Evolutionary conservation across 495 filamentous ascomycete genomes (phyloP).

Genomic region (Aspergillus steynii): DNA sequence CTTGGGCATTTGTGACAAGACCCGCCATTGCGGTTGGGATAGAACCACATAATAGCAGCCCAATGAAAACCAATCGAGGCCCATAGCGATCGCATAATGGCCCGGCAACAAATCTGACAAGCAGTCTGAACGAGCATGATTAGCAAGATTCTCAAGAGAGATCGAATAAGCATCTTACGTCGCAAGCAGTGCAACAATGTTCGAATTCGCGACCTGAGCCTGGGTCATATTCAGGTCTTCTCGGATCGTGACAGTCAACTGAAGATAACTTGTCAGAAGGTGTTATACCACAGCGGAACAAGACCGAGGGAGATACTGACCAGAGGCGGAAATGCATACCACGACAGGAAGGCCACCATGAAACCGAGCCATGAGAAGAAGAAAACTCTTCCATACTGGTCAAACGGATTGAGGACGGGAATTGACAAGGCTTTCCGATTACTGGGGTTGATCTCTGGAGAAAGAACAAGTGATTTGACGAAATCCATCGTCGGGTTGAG

Average conservation of each 20-base stretch:
- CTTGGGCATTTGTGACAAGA: slow-evolving; percentile 64
- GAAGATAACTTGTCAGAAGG: neutral
- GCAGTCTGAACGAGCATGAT: slow-evolving; percentile 50
- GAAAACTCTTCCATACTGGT: slow-evolving; percentile 85
- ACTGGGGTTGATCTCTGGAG: slow-evolving; percentile 64
- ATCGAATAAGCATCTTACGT: slow-evolving; percentile 59
- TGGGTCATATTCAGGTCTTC: slow-evolving; percentile 72
- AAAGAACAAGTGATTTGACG: slow-evolving; percentile 29
- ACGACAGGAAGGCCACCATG: slow-evolving; percentile 93
- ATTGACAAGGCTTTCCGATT: slow-evolving; percentile 80
- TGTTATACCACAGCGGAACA: neutral
- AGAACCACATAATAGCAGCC: slow-evolving; percentile 68
- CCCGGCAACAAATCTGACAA: slow-evolving; percentile 81
- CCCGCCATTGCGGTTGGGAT: slow-evolving; percentile 86
- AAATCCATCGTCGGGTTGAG: slow-evolving; percentile 19
- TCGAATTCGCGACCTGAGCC: slow-evolving; percentile 82
- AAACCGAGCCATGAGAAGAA: slow-evolving; percentile 96
- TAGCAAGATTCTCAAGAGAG: slow-evolving; percentile 12
- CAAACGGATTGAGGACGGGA: slow-evolving; percentile 76
- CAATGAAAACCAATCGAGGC: slow-evolving; percentile 77
- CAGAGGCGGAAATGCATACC: slow-evolving; percentile 80
- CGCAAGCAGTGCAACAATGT: slow-evolving; percentile 81
- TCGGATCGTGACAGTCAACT: slow-evolving; percentile 76
- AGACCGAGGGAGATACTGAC: slow-evolving; percentile 45
- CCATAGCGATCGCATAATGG: slow-evolving; percentile 85